Base-by-base conservation (phyloP, 306 rosid species). In the Sindora glabra region DNA sequence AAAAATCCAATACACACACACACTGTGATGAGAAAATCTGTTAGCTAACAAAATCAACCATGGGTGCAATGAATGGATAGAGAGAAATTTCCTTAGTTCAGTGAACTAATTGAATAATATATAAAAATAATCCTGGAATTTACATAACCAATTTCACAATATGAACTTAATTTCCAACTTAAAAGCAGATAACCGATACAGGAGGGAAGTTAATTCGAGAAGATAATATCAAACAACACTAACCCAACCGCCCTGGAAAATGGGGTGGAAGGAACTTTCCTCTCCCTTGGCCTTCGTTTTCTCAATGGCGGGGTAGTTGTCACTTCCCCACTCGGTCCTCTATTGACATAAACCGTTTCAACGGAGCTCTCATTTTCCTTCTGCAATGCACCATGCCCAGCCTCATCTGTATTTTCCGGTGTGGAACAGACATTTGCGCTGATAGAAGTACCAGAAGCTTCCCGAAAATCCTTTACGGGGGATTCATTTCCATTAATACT, bases 221-320 rank as follows among this genome's bases (percentile, higher is more conserved):
- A 23, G 29, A 12, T 22, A 37, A n/a, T 24, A 13, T n/a, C 10
- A 38, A 34, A 12, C 34, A 63, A 29, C 18, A 73, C 62, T 38
- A 37, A 56, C 62, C 62, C 62, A 37, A 56, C 32, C 8, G 62
- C 62, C 48, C 62, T 56, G 48, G 62, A 52, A 59, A 78, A 78
- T 3, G 83, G 75, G 59, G 79, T 78, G 25, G 79, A 40, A 11
- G 83, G 83, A 73, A 78, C 83, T 54, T 37, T 78, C 48, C 79
- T 73, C 67, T 78, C 83, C 73, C 83, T 49, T 0, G 76, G 83
- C 48, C 42, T 73, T 49, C 83, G 73, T 41, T 51, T 73, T 74
- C 17, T 52, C 73, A 69, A 10, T 15, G 32, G 56, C 24, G 70
- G 56, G 2, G 8, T 29, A 14, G 48, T 48, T 42, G 42, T 52